Conservation (phyloP, 2,329 filamentous ascomycete genomes). For the Capronia americana region DNA sequence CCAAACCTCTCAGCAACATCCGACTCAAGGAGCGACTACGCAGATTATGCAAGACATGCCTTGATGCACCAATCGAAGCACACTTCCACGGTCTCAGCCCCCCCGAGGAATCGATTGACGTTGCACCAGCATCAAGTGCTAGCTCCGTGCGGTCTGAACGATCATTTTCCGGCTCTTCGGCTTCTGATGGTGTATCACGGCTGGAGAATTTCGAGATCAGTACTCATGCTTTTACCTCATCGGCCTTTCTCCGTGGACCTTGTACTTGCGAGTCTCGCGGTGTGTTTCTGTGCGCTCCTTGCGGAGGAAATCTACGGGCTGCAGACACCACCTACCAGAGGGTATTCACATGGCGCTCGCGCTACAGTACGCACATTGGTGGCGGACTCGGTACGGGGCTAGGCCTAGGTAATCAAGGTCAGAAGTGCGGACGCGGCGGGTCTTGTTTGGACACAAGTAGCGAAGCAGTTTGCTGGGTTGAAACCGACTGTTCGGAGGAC, state of each 20-base stretch:
- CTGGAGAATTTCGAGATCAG: constrained; percentile 16
- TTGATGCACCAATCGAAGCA: constrained; percentile 71
- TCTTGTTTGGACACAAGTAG: constrained; percentile 77
- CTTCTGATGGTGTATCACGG: constrained; percentile 12
- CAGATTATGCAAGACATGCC: constrained; percentile 78
- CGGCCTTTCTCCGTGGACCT: constrained; percentile 59
- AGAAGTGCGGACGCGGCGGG: constrained; percentile 82
- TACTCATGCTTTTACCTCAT: constrained; percentile 49
- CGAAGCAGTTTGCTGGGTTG: constrained; percentile 68
- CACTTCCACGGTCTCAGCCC: constrained; percentile 39
- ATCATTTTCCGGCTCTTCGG: constrained; percentile 33
- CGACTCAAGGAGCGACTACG: constrained; percentile 77
- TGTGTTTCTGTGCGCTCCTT: constrained; percentile 86
- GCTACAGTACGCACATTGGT: constrained; percentile 78
- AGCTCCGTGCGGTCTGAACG: constrained; percentile 36
- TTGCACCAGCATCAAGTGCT: constrained; percentile 31
- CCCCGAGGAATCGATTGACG: constrained; percentile 17
- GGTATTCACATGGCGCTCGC: constrained; percentile 88
- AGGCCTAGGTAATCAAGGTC: constrained; percentile 84
- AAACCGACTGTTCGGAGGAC: constrained; percentile 84
- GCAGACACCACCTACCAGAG: constrained; percentile 65
- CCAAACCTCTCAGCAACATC: constrained; percentile 75
- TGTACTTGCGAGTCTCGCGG: constrained; percentile 64
- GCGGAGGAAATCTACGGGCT: constrained; percentile 71
- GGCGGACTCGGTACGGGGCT: constrained; percentile 84